These are phyloP conservation scores for Verbena officinalis DNA, from an alignment of 257 asterid species.

Conservation along the genomic window DNA sequence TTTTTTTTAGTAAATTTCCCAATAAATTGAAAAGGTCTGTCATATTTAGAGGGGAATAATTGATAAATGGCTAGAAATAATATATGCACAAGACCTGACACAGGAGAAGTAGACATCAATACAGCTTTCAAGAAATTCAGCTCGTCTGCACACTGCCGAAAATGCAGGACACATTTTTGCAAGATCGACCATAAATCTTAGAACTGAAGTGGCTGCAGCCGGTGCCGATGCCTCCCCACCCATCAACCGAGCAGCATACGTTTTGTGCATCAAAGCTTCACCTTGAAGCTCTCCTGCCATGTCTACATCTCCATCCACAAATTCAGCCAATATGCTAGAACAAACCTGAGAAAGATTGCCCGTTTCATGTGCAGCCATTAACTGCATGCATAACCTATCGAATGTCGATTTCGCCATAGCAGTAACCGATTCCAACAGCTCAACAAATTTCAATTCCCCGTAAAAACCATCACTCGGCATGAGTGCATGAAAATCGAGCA, in stretches of 20 bases:
- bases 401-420: slow-evolving; percentile 98
- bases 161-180: slow-evolving; percentile 98
- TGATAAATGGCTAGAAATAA: slow-evolving; percentile 18
- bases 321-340: slow-evolving; percentile 90
- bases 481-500: slow-evolving; percentile 97
- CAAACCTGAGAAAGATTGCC: slow-evolving; percentile 90
- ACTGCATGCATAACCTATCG: slow-evolving; percentile 83
- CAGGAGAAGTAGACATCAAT: slow-evolving; percentile 95
- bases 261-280: slow-evolving; percentile 99
- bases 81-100: slow-evolving; percentile 64
- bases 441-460: slow-evolving; percentile 79
- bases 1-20: too few relatives aligned
- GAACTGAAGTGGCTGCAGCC: slow-evolving; percentile 96
- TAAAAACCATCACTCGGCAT: slow-evolving; percentile 84
- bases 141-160: slow-evolving; percentile 84
- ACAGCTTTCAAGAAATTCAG: slow-evolving; percentile 94
- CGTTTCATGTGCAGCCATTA: slow-evolving; percentile 80
- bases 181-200: slow-evolving; percentile 98
- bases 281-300: slow-evolving; percentile 97
- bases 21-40: slow-evolving; percentile 9
- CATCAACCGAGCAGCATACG: slow-evolving; percentile 99
- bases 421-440: slow-evolving; percentile 83
- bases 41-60: not conserved
- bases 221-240: slow-evolving; percentile 99
- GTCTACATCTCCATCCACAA: slow-evolving; percentile 79